Percentiles rank a stretch among this genome's conserved stretches.
These are phyloP conservation scores for Cryptococcus deneoformans DNA, from an alignment of 1,284 basidiomycete species.

Conservation along the genomic window DNA sequence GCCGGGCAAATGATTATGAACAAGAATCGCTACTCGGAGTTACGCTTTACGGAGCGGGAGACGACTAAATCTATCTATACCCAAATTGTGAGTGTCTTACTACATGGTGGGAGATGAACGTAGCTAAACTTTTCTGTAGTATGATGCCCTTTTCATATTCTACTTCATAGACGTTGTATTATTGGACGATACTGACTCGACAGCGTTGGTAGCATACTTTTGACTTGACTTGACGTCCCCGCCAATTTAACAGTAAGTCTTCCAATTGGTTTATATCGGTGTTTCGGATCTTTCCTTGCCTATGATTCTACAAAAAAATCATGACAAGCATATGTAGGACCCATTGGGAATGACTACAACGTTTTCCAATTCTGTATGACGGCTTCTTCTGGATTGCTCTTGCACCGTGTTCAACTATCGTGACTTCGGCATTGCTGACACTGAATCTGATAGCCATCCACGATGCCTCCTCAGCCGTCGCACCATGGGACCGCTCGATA, in stretches of 20 bases:
- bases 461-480: slow-evolving; percentile 20
- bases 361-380: slow-evolving; percentile 37
- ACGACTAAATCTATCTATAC: slow-evolving; percentile 44
- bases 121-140: slow-evolving; percentile 15
- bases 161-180: not conserved
- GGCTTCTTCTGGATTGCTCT: slow-evolving; percentile 6
- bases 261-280: not conserved
- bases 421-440: slow-evolving; percentile 1
- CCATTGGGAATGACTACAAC: slow-evolving; percentile 42
- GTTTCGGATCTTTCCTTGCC: slow-evolving; percentile 6
- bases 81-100: slow-evolving; percentile 36
- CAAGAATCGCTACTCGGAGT: slow-evolving; percentile 51
- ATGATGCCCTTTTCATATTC: slow-evolving; percentile 21
- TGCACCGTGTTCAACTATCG: not conserved
- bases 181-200: too few relatives aligned
- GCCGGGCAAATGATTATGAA: slow-evolving; percentile 37
- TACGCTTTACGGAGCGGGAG: slow-evolving; percentile 28
- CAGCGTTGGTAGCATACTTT: not conserved
- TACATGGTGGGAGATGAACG: not conserved
- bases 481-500: slow-evolving; percentile 1
- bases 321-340: slow-evolving; percentile 52
- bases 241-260: not conserved
- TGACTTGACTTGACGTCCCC: not conserved
- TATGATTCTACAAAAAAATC: slow-evolving; percentile 42
- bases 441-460: not conserved